Evolutionary conservation across 2,329 filamentous ascomycete genomes (phyloP).

Genomic region (Nothomitra cinnamomea): DNA sequence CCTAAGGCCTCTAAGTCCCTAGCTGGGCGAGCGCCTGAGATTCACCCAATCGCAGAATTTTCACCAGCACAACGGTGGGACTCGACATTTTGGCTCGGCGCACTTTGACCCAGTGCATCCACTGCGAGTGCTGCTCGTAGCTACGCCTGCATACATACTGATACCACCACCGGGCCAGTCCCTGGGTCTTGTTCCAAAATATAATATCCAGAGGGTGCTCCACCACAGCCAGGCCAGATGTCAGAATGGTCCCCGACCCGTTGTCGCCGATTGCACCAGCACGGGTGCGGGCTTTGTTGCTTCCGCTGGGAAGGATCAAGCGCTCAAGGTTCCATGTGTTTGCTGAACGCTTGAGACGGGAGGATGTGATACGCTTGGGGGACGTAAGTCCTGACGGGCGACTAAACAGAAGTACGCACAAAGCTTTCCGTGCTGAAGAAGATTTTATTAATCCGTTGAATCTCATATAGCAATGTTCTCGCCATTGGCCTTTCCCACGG

Average conservation of each 20-base stretch:
- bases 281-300: constrained; percentile 70
- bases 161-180: too few species aligned
- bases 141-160: too few species aligned
- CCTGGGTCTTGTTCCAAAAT: too few species aligned
- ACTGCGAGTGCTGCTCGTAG: too few species aligned
- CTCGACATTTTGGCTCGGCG: too few species aligned
- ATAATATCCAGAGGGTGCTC: too few species aligned
- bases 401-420: constrained; percentile 63
- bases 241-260: constrained; percentile 4
- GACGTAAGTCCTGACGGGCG: constrained; percentile 75
- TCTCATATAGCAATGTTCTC: constrained; percentile 67
- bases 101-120: too few species aligned
- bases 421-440: constrained; percentile 9
- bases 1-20: too few species aligned
- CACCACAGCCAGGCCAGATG: background rate
- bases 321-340: constrained; percentile 65
- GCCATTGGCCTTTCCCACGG: constrained; percentile 70
- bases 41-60: too few species aligned
- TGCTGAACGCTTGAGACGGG: constrained; percentile 56
- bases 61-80: too few species aligned
- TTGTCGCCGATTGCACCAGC: constrained; percentile 83
- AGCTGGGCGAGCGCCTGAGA: too few species aligned
- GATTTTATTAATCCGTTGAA: constrained; percentile 9
- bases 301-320: constrained; percentile 77
- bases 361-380: constrained; percentile 68